phyloP scores from a whole-genome alignment of 257 asterid genomes.

The Osmanthus fragrans region DNA sequence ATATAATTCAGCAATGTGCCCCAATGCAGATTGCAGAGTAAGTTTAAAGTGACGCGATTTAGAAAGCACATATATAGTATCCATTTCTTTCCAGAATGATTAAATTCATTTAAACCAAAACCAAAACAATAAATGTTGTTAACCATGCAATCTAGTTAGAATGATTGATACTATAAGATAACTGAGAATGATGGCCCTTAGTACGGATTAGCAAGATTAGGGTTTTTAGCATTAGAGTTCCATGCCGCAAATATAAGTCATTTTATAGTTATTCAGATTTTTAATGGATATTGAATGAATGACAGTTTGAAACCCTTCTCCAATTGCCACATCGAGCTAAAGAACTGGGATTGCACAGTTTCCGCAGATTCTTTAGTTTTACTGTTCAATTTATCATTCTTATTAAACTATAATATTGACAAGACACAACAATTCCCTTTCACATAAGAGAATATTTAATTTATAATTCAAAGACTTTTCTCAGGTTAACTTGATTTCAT shows the following conservation, averaged over 20 bases:
- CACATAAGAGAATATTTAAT: too few species aligned
- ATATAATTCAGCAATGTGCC: not conserved
- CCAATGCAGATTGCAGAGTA: not conserved
- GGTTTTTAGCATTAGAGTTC: not conserved
- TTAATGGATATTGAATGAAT: not conserved
- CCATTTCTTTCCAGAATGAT: not conserved
- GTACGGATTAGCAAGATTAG: not conserved
- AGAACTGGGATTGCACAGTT: not conserved
- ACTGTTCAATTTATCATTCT: not conserved
- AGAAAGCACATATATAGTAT: not conserved
- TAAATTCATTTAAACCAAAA: not conserved
- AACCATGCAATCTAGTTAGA: not conserved
- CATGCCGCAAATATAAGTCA: not conserved
- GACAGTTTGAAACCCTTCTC: not conserved
- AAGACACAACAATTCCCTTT: too few species aligned
- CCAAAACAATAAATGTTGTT: not conserved
- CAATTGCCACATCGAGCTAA: not conserved
- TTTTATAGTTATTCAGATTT: not conserved
- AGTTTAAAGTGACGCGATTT: not conserved
- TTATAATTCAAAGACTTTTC: too few species aligned
- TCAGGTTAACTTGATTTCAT: too few species aligned
- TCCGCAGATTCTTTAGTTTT: not conserved
- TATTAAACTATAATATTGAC: not conserved
- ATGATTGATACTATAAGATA: not conserved
- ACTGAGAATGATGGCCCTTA: not conserved